Base-by-base conservation (phyloP, 2,329 filamentous ascomycete species). In the Neonectria neomacrospora region DNA sequence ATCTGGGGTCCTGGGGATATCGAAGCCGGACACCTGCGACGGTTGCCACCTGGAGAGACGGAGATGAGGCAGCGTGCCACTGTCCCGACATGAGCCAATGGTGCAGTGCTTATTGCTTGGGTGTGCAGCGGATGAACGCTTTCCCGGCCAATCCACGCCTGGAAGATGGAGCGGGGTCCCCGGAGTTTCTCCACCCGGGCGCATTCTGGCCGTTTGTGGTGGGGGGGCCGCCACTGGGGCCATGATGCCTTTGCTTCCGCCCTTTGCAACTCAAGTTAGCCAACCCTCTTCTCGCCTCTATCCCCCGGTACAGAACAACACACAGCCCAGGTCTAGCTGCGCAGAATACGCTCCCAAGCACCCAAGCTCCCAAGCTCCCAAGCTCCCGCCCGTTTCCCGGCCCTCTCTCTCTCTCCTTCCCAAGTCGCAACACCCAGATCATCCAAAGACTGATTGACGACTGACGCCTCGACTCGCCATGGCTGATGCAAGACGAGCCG, bases 1-100 rank as follows among this genome's bases (percentile, higher is more conserved):
- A 71, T 68, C 71, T 65, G 68, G 68, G 71, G 68, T 59, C 62
- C 60, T 62, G 61, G 61, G 66, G 67, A 69, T 61, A 59, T 67
- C 64, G 67, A 68, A 54, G 56, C 61, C 53, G n/a, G n/a, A n/a
- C n/a, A n/a, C n/a, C n/a, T n/a, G n/a, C n/a, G n/a, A n/a, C 54
- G 52, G 57, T 58, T 64, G 50, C 50, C 51, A 44, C 56, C 64
- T 59, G 58, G 30, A 11, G 30, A 12, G 8, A 1, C 5, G 65
- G 47, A 44, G 52, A 55, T 62, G 44, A 39, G n/a, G 14, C 11
- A n/a, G 41, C 45, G 20, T 32, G 23, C 20, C 34, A 55, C 58
- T n/a, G 16, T 42, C 22, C 9, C 12, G 1, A 28, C n/a, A n/a
- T n/a, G 52, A 48, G 42, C 64, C 61, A 61, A 64, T 64, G 48